These are phyloP conservation scores for Cymodocea nodosa DNA, from an alignment of 116 monocot species.

Conservation along the genomic window DNA sequence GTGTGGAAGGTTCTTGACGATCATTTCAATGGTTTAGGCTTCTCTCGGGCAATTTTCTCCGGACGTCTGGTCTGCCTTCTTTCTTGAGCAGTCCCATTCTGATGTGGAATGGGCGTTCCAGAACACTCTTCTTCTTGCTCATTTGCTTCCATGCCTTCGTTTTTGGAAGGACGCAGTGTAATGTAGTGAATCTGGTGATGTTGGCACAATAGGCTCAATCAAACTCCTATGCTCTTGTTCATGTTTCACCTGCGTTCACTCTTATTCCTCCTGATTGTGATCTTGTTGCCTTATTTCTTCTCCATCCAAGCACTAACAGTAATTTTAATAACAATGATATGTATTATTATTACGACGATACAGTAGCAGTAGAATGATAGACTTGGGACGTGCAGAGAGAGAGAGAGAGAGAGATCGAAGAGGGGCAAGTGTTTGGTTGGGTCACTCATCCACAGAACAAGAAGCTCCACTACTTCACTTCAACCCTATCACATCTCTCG, in stretches of 20 bases:
- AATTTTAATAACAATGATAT: too few species aligned
- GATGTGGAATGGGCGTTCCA: not conserved
- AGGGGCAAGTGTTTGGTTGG: too few species aligned
- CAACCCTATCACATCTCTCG: too few species aligned
- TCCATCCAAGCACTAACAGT: too few species aligned
- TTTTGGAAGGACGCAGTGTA: too few species aligned
- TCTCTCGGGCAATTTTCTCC: not conserved
- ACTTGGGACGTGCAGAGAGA: too few species aligned
- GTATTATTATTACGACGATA: too few species aligned
- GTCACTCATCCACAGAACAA: too few species aligned
- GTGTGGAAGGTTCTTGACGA: not conserved
- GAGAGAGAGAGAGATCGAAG: too few species aligned
- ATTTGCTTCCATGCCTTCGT: not conserved
- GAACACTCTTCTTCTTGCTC: not conserved
- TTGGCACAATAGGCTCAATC: slow-evolving; percentile 6
- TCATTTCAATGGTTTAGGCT: not conserved
- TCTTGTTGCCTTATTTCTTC: too few species aligned
- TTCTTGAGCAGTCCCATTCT: not conserved
- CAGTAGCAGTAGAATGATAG: too few species aligned
- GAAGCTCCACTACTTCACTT: too few species aligned
- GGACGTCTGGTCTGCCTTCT: not conserved
- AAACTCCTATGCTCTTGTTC: not conserved
- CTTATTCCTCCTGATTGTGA: not conserved
- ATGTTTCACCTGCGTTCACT: not conserved
- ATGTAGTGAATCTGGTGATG: not conserved